Percentiles rank a stretch among this genome's conserved stretches.
Evolutionary conservation across 768 basidiomycete genomes (phyloP).

Genomic region (Cubamyces sp.): DNA sequence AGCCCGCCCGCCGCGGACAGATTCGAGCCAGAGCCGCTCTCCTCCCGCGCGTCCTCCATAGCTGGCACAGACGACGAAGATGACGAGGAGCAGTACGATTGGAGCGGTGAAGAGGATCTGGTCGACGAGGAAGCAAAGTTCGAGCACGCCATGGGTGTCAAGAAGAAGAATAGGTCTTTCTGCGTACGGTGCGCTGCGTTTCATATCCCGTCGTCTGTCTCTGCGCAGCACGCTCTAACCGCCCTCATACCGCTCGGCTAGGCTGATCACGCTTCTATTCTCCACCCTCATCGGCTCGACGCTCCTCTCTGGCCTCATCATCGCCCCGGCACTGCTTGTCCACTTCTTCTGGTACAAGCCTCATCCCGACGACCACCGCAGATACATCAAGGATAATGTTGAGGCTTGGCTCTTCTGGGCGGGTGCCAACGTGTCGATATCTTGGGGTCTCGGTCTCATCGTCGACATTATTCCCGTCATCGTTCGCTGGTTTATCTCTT

Average conservation of each 20-base stretch:
- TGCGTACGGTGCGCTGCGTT: conserved; percentile 48
- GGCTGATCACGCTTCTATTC: conserved; percentile 63
- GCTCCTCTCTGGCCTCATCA: conserved; percentile 63
- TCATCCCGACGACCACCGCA: conserved; percentile 56
- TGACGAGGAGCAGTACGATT: conserved; percentile 66
- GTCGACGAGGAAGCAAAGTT: conserved; percentile 72
- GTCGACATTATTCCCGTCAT: conserved; percentile 69
- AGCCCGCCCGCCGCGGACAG: conserved; percentile 28
- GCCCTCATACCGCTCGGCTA: conserved; percentile 32
- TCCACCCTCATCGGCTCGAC: conserved; percentile 76
- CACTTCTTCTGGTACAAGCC: conserved; percentile 74
- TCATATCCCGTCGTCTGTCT: neutral
- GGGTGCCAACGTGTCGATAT: conserved; percentile 75
- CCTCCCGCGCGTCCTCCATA: conserved; percentile 47
- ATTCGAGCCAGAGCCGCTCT: conserved; percentile 27
- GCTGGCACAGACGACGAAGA: conserved; percentile 63
- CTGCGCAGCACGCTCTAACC: conserved; percentile 3
- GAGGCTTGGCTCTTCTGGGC: conserved; percentile 85
- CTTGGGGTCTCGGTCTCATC: conserved; percentile 77
- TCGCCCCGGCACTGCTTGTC: conserved; percentile 63
- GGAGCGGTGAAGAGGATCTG: conserved; percentile 80
- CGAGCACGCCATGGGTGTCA: conserved; percentile 59
- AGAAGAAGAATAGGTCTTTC: conserved; percentile 54
- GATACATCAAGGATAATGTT: conserved; percentile 65
- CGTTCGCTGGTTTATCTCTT: conserved; percentile 53